Evolutionary conservation across 805 yeast genomes (phyloP), one percentile per base, ranked within the genome.

Genomic region (Cyberlindnera lachancei): DNA sequence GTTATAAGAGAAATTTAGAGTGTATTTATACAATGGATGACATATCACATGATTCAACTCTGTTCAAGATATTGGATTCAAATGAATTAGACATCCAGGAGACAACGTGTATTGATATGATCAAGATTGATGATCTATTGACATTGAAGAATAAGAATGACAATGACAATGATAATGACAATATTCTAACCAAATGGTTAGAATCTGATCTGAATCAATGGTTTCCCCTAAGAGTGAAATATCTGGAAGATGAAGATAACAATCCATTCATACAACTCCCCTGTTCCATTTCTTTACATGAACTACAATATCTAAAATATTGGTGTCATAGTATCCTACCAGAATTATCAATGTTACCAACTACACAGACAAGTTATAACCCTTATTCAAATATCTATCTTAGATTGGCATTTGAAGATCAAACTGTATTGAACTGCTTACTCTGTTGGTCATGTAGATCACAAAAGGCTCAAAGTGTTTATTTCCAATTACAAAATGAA

Each of bases 361-460:
- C 21, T 19, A 7, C 21, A 10, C 7, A 8, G 10, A 10, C 10
- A 10, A 10, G 10, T 10, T n/a, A n/a, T n/a, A 71, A 72, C 50
- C 65, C 62, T 40, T 74, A 66, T 41, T 45, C 63, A 10, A 59
- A 61, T 13, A 63, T 67, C 28, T 64, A 68, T 34, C 44, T 74
- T 10, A 61, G 63, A 12, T 52, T 71, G 44, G 76, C 79, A 0
- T 39, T 56, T 18, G 47, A 45, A 16, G 66, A 66, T 33, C 58
- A 57, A 27, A 50, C 69, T 1, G 65, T 70, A 4, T 48, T 73
- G 14, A 59, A 63, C 36, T 62, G 64, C 2, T 38, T 74, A 8
- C 64, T 73, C 4, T 66, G 73, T 1, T 74, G 79, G 79, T 74
- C 79, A 38, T 70, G 68, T 25, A 31, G 35, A 7, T 31, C 33